Conservation (phyloP, 2,329 filamentous ascomycete genomes). For the Aspergillus eucalypticola region DNA sequence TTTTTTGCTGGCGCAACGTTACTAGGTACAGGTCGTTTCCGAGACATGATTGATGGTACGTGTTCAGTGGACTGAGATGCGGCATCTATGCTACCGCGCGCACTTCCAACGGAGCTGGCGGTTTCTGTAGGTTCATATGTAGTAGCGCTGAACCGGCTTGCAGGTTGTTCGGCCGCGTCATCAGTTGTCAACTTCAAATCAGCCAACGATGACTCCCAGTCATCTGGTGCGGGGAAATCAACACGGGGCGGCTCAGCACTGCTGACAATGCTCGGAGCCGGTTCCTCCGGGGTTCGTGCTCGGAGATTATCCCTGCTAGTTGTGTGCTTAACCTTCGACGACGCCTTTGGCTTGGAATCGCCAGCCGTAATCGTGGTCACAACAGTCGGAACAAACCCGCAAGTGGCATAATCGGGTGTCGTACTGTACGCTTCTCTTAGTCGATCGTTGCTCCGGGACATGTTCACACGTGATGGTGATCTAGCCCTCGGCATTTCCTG, state of each 20-base stretch:
- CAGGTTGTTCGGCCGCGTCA: conserved; percentile 49
- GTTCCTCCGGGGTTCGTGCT: conserved; percentile 17
- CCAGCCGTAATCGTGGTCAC: conserved; percentile 38
- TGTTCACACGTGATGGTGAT: conserved; percentile 54
- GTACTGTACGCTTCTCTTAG: conserved; percentile 27
- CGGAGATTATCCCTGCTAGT: conserved; percentile 38
- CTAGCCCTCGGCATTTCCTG: conserved; percentile 59
- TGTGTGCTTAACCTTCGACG: conserved; percentile 13
- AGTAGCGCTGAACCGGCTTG: conserved; percentile 65
- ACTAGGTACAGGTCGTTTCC: conserved; percentile 41
- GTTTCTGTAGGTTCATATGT: conserved; percentile 59
- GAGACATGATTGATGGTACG: conserved; percentile 41
- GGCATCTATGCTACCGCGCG: conserved; percentile 29
- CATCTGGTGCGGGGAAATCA: conserved; percentile 27
- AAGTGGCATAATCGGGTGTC: conserved; percentile 29
- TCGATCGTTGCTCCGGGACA: conserved; percentile 23
- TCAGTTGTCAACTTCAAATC: conserved; percentile 40
- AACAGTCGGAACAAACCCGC: conserved; percentile 30
- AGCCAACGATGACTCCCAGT: conserved; percentile 35
- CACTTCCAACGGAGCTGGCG: conserved; percentile 36
- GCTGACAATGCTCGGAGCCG: conserved; percentile 15
- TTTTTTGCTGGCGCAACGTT: conserved; percentile 34
- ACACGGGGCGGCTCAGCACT: conserved; percentile 24
- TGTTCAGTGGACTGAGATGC: conserved; percentile 37
- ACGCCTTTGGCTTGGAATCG: conserved; percentile 15